Conservation (phyloP, 352 stramenopile genomes). For the Halophytophthora polymorphica region DNA sequence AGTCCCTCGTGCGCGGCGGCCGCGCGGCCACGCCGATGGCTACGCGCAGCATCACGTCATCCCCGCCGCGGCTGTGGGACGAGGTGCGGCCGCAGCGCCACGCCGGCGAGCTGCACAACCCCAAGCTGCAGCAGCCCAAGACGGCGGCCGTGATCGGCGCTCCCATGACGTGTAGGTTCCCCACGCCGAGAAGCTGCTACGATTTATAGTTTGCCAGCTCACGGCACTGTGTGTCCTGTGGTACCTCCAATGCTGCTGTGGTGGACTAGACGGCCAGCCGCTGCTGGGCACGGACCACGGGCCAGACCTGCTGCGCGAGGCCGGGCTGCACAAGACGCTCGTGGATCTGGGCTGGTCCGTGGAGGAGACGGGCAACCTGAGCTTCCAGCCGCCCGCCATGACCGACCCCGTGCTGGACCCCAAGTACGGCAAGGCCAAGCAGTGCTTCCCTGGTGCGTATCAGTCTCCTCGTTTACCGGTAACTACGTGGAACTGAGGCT, state of each 20-base stretch:
- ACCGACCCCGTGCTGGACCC: slow-evolving; percentile 67
- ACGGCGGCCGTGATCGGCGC: slow-evolving; percentile 81
- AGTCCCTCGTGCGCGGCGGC: not conserved
- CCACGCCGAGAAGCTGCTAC: too few relatives aligned
- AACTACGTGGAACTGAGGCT: too few relatives aligned
- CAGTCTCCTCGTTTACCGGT: not conserved
- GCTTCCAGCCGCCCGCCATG: slow-evolving; percentile 46
- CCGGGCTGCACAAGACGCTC: slow-evolving; percentile 74
- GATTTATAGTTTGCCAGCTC: not conserved
- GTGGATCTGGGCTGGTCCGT: slow-evolving; percentile 82
- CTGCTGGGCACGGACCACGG: slow-evolving; percentile 75
- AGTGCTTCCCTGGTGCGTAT: slow-evolving; percentile 61
- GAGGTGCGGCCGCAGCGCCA: slow-evolving; percentile 68
- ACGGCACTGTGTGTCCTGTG: too few relatives aligned
- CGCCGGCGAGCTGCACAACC: slow-evolving; percentile 48
- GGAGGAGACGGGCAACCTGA: slow-evolving; percentile 82
- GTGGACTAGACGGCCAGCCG: slow-evolving; percentile 69
- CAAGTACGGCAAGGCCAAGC: slow-evolving; percentile 68
- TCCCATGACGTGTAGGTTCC: slow-evolving; percentile 79
- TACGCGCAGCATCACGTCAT: slow-evolving; percentile 51
- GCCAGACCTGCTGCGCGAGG: slow-evolving; percentile 71
- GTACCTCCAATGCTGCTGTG: too few relatives aligned
- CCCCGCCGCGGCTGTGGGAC: slow-evolving; percentile 44
- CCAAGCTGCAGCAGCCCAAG: slow-evolving; percentile 49
- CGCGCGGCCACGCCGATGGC: too few relatives aligned